Conservation (phyloP, 176 grass and related monocot species). For the Themeda triandra region DNA sequence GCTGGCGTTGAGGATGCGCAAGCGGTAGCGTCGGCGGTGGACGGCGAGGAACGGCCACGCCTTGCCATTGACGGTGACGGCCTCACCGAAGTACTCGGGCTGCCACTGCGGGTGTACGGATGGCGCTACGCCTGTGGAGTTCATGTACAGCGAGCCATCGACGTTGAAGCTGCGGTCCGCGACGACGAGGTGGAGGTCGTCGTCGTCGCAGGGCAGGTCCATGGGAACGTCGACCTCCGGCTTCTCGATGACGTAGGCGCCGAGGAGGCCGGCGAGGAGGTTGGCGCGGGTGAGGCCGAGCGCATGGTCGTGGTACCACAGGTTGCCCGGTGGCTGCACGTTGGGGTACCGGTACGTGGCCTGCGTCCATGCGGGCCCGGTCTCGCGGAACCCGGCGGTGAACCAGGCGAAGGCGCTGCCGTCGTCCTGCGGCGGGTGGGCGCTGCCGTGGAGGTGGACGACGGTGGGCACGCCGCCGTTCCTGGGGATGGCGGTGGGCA, state of each 20-base stretch:
- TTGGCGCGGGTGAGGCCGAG: conserved; percentile 71
- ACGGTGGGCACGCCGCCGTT: conserved; percentile 69
- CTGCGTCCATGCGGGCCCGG: conserved; percentile 39
- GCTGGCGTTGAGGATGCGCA: conserved; percentile 78
- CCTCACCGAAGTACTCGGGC: conserved; percentile 74
- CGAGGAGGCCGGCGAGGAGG: conserved; percentile 70
- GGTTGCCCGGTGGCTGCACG: too few relatives aligned
- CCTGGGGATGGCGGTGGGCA: conserved; percentile 40
- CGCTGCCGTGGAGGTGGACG: conserved; percentile 71
- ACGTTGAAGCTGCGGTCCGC: conserved; percentile 69
- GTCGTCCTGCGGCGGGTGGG: conserved; percentile 48
- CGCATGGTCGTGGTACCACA: conserved; percentile 50
- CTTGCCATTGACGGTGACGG: conserved; percentile 71
- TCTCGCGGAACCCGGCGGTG: conserved; percentile 49
- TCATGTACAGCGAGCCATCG: conserved; percentile 65
- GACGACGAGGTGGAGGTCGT: conserved; percentile 54
- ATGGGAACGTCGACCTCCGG: conserved; percentile 28
- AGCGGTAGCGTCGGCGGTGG: conserved; percentile 44
- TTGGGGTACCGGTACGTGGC: conserved; percentile 20
- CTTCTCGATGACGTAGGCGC: conserved; percentile 60
- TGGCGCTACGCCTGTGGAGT: conserved; percentile 53
- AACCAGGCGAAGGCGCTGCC: conserved; percentile 70
- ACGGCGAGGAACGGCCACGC: conserved; percentile 68
- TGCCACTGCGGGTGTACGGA: conserved; percentile 58
- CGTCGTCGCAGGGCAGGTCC: conserved; percentile 50